A percentile compares a stretch with the other conserved stretches of the same genome.
phyloP scores from a whole-genome alignment of 2,329 filamentous ascomycete genomes.

The Nothomitra cinnamomea region DNA sequence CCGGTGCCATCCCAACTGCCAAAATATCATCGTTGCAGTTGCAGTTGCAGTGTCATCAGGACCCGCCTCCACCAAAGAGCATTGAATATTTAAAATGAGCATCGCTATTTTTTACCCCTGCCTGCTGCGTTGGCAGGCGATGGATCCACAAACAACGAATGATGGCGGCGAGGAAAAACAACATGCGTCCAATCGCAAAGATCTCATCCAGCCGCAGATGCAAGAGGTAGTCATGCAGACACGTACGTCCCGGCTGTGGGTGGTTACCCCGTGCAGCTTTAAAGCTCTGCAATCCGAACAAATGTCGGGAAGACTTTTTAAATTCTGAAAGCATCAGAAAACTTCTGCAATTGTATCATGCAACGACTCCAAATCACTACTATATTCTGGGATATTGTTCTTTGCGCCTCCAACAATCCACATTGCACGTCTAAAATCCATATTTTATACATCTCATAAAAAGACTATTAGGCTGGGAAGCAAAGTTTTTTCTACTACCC shows the following conservation, averaged over 20 bases:
- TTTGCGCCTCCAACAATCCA: slow-evolving; percentile 1
- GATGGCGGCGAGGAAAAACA: neutral
- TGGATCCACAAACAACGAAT: neutral
- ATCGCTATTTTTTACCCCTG: neutral
- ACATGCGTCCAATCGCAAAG: neutral
- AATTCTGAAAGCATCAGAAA: neutral
- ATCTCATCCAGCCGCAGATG: slow-evolving; percentile 1
- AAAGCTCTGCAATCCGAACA: neutral
- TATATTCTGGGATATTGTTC: slow-evolving; percentile 3
- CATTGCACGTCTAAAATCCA: neutral
- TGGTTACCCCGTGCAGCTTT: neutral
- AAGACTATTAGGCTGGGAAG: neutral
- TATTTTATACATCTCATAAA: neutral
- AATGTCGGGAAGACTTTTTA: neutral
- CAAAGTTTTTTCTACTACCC: neutral
- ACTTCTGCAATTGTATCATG: neutral
- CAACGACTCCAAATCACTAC: slow-evolving; percentile 1
- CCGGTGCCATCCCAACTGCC: neutral
- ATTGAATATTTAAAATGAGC: neutral
- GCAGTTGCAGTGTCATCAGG: neutral
- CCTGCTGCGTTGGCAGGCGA: neutral
- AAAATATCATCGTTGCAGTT: neutral
- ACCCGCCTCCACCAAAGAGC: neutral
- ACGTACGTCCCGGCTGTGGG: neutral
- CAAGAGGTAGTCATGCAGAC: slow-evolving; percentile 2